Conservation (phyloP, 78 protist species). For the Kipferlia bialata region DNA sequence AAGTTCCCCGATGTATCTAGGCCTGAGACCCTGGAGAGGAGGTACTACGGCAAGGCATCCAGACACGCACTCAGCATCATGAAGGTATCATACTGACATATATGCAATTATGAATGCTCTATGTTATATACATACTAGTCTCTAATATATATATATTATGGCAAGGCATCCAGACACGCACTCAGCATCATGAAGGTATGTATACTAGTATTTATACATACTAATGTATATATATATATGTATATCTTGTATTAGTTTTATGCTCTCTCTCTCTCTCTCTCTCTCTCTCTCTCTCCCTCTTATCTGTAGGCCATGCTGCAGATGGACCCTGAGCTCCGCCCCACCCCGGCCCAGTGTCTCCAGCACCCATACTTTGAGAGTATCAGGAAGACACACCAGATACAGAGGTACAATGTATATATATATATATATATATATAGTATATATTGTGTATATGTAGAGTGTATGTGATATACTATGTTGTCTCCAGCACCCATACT, state of each 20-base stretch:
- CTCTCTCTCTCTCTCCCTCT: neutral
- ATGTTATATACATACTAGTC: neutral
- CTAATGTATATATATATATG: constrained; percentile 14
- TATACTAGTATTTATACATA: neutral
- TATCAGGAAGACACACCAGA: neutral
- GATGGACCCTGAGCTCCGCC: constrained; percentile 19
- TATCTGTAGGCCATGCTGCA: neutral
- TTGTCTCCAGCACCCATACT: constrained; percentile 17
- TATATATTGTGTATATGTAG: too few relatives aligned
- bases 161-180: constrained; percentile 21
- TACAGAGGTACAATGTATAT: neutral
- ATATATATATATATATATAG: too few relatives aligned
- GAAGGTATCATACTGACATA: constrained; percentile 4
- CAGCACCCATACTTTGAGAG: constrained; percentile 4
- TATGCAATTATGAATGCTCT: neutral
- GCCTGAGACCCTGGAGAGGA: constrained; percentile 37
- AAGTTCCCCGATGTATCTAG: constrained; percentile 24
- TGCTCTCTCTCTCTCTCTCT: too few relatives aligned
- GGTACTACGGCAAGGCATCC: constrained; percentile 15
- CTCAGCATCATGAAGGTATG: constrained; percentile 18
- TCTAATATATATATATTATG: constrained; percentile 22
- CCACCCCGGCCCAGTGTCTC: constrained; percentile 13
- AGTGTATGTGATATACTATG: too few relatives aligned
- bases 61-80: constrained; percentile 24
- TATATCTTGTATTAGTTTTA: neutral